Evolutionary conservation across 1,284 basidiomycete genomes (phyloP).

Genomic region (Tylopilus sp.): DNA sequence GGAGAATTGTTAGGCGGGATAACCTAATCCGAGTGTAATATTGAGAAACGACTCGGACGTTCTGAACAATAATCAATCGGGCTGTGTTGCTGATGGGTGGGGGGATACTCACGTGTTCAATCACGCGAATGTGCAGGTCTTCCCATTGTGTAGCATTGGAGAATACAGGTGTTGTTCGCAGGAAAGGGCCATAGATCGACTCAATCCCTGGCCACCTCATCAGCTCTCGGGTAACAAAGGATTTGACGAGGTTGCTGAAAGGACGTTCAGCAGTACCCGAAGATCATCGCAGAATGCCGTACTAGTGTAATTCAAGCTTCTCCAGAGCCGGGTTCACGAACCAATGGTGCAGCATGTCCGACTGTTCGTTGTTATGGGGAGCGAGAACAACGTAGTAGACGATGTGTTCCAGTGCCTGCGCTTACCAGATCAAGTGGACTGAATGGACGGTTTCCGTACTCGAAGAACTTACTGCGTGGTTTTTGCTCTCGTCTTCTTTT

Average conservation of each 20-base stretch:
- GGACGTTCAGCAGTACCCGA: slow-evolving; percentile 7
- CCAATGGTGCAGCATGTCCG: slow-evolving; percentile 91
- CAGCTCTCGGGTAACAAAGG: slow-evolving; percentile 92
- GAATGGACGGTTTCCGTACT: neutral
- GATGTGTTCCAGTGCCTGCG: slow-evolving; percentile 85
- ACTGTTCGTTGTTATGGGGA: slow-evolving; percentile 95
- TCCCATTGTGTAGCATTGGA: slow-evolving; percentile 83
- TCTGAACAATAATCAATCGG: slow-evolving; percentile 49
- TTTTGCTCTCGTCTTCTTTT: slow-evolving; percentile 77
- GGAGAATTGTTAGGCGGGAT: slow-evolving; percentile 76
- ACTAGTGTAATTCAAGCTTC: slow-evolving; percentile 87
- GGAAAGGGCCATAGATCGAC: slow-evolving; percentile 79
- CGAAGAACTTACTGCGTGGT: slow-evolving; percentile 58
- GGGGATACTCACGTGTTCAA: slow-evolving; percentile 81
- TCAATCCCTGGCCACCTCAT: slow-evolving; percentile 99
- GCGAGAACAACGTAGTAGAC: slow-evolving; percentile 93
- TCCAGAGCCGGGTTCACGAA: slow-evolving; percentile 74
- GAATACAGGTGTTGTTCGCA: slow-evolving; percentile 83
- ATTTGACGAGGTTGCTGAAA: slow-evolving; percentile 88
- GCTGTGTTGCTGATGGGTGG: neutral
- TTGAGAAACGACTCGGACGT: slow-evolving; percentile 89
- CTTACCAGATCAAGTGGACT: slow-evolving; percentile 7
- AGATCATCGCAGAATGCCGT: slow-evolving; percentile 33
- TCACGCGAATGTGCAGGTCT: slow-evolving; percentile 91
- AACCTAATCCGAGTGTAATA: slow-evolving; percentile 97